phyloP scores from a whole-genome alignment of 495 filamentous ascomycete genomes.

The Achaetomiella virescens region DNA sequence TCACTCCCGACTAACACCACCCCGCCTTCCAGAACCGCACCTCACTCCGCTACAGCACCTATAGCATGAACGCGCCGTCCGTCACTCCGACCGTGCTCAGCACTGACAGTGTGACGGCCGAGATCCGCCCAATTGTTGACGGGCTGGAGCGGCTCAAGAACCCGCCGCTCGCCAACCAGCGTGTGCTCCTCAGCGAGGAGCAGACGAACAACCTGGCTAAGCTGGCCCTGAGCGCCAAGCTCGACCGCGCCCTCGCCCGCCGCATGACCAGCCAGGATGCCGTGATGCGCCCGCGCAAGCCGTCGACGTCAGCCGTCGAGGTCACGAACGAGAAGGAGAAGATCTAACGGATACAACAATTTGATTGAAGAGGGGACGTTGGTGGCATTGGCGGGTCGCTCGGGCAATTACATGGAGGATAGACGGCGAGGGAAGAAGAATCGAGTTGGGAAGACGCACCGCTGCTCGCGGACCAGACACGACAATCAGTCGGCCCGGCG shows the following conservation, averaged over 20 bases:
- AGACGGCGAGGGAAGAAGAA: too few relatives aligned
- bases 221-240: constrained; percentile 85
- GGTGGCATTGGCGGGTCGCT: background rate
- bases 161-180: constrained; percentile 75
- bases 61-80: constrained; percentile 63
- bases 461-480: background rate
- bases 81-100: constrained; percentile 56
- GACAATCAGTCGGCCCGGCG: too few relatives aligned
- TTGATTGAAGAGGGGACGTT: background rate
- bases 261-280: constrained; percentile 92
- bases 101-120: constrained; percentile 56
- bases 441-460: background rate
- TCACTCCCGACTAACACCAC: constrained; percentile 5
- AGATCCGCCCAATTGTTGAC: constrained; percentile 75
- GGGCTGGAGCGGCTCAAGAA: constrained; percentile 87
- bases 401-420: too few relatives aligned
- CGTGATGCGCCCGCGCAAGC: constrained; percentile 59
- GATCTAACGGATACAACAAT: background rate
- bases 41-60: constrained; percentile 75
- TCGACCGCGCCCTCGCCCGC: constrained; percentile 84
- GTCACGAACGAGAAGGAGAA: constrained; percentile 34
- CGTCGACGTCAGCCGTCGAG: constrained; percentile 5
- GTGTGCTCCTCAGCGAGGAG: constrained; percentile 73
- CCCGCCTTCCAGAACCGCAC: constrained; percentile 46
- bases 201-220: constrained; percentile 85